phyloP scores from a whole-genome alignment of 176 grass and related monocot genomes.

The Luzula sylvatica region DNA sequence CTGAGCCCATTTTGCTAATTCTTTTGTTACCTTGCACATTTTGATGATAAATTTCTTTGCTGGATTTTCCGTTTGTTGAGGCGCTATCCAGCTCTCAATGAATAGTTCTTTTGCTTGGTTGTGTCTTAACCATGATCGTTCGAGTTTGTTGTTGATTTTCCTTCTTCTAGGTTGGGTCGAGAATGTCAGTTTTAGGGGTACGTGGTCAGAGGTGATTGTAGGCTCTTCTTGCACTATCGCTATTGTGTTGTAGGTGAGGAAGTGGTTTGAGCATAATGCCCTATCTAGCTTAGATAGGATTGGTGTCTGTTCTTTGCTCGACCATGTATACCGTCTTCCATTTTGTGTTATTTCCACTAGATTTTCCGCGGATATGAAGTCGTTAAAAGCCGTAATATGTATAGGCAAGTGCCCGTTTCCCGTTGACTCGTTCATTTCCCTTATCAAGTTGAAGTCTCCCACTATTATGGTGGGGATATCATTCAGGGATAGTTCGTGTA shows the following conservation, averaged over 20 bases:
- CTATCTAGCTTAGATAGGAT: not conserved
- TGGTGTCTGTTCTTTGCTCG: not conserved
- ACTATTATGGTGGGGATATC: too few species aligned
- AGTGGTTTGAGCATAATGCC: not conserved
- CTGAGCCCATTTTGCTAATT: not conserved
- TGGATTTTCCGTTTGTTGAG: not conserved
- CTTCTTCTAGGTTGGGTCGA: too few species aligned
- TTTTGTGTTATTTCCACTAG: not conserved
- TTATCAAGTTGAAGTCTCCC: too few species aligned
- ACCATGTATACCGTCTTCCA: not conserved
- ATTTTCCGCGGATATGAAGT: not conserved
- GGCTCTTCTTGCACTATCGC: not conserved
- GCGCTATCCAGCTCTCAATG: not conserved
- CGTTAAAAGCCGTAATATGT: not conserved
- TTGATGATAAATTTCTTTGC: not conserved
- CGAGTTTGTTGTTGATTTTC: not conserved
- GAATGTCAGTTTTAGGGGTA: too few species aligned
- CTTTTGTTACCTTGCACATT: not conserved
- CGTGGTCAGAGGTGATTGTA: too few species aligned
- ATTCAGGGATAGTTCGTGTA: not conserved
- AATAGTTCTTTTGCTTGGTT: not conserved
- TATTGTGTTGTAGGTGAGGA: too few species aligned
- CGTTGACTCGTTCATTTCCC: not conserved
- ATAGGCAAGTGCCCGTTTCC: not conserved
- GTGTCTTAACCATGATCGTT: not conserved